Evolutionary conservation across 805 yeast genomes (phyloP), one percentile per base, ranked within the genome.

Genomic region (Jamesozyma gamospora): DNA sequence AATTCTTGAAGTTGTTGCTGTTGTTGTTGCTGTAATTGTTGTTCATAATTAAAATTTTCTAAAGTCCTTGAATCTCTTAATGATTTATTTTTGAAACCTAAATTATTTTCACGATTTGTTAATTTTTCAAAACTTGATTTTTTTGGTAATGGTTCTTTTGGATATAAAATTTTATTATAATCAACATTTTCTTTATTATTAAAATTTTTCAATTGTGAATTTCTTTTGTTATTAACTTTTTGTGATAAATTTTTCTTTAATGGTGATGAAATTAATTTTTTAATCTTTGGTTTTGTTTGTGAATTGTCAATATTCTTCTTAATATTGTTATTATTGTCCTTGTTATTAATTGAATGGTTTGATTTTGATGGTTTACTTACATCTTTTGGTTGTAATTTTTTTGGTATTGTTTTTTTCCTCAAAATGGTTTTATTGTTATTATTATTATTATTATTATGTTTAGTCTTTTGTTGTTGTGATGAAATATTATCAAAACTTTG

Each of bases 71-170:
- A 18, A 30, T 55, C 63, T 52, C 69, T 54, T 34, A 63, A 35
- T 0, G 67, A 61, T 44, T 53, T 45, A 45, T 55, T 64, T 39
- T 64, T 65, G 47, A 64, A 64, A 11, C 66, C 71, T 15, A 61
- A 55, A 41, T 55, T 53, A 13, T 55, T 57, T 11, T 48, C 47
- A 13, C 58, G 47, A n/a, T 36, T 37, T 49, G 67, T 51, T 36
- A 49, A 65, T 49, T 72, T 77, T 46, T 74, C 77, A 52, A 74
- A 79, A 29, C 85, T 77, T 0, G 86, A 78, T 37, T 52, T 55
- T 57, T 65, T 51, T 64, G 60, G 51, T 46, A 65, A 56, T 28
- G 64, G 63, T 27, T 65, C 63, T 34, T 67, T 66, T 18, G 67
- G 70, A 37, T 59, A 58, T 7, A 56, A 46, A 30, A 38, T 41